Evolutionary conservation across 2,329 filamentous ascomycete genomes (phyloP).

Genomic region (Coniella vitis): DNA sequence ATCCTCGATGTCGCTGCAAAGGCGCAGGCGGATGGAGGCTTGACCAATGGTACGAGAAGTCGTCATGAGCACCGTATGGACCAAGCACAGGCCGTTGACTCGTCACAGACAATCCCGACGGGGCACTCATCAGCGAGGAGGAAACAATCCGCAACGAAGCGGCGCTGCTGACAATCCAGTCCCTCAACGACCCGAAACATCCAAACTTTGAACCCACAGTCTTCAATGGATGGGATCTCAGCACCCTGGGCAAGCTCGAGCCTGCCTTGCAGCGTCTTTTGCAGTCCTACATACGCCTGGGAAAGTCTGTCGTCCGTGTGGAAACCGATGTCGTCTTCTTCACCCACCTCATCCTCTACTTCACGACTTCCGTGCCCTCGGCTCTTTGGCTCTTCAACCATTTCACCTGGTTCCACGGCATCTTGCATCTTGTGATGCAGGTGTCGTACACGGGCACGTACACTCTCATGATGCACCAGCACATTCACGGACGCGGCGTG

Average conservation of each 20-base stretch:
- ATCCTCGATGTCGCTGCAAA: slow-evolving; percentile 24
- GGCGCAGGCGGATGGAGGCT: slow-evolving; percentile 8
- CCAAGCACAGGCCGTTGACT: too few species aligned
- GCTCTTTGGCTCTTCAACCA: slow-evolving; percentile 56
- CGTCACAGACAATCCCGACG: slow-evolving; percentile 3
- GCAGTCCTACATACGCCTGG: slow-evolving; percentile 52
- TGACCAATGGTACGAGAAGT: neutral
- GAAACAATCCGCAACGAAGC: slow-evolving; percentile 21
- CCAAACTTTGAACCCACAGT: slow-evolving; percentile 40
- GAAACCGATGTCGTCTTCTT: slow-evolving; percentile 72
- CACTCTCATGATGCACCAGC: slow-evolving; percentile 78
- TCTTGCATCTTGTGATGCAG: slow-evolving; percentile 60
- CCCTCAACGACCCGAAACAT: slow-evolving; percentile 34
- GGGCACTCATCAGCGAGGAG: slow-evolving; percentile 12
- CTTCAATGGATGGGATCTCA: slow-evolving; percentile 35
- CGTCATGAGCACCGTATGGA: too few species aligned
- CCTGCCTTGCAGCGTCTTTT: slow-evolving; percentile 42
- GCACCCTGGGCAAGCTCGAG: slow-evolving; percentile 28
- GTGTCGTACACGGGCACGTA: slow-evolving; percentile 65
- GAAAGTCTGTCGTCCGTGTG: slow-evolving; percentile 50
- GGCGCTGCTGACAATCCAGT: slow-evolving; percentile 31
- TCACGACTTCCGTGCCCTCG: slow-evolving; percentile 62
- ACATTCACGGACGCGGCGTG: slow-evolving; percentile 71
- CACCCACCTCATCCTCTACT: slow-evolving; percentile 68
- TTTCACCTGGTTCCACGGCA: slow-evolving; percentile 62